Conservation (phyloP, 1,139 yeast genomes). For the Pichia sp. region DNA sequence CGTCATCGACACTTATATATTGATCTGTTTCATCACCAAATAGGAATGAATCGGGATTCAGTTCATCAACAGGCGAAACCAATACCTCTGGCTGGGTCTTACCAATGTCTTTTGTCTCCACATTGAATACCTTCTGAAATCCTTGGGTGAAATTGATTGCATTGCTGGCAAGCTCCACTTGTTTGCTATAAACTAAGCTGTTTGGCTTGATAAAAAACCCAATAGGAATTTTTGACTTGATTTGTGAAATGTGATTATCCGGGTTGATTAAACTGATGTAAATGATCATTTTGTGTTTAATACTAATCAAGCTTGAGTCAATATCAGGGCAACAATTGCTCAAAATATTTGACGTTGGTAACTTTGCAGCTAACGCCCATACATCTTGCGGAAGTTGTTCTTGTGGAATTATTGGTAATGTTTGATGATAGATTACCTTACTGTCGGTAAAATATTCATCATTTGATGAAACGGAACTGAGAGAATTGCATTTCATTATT, state of each 20-base stretch:
- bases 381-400: conserved; percentile 34
- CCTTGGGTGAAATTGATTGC: conserved; percentile 7
- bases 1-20: neutral
- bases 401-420: conserved; percentile 23
- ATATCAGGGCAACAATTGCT: conserved; percentile 49
- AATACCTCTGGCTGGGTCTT: conserved; percentile 5
- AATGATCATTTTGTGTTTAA: conserved; percentile 53
- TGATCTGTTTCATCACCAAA: conserved; percentile 3
- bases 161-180: neutral
- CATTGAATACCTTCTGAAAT: conserved; percentile 5
- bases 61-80: conserved; percentile 2
- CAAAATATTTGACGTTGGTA: conserved; percentile 44
- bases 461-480: conserved; percentile 8
- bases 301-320: conserved; percentile 40
- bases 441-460: conserved; percentile 34
- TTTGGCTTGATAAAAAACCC: conserved; percentile 32
- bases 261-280: conserved; percentile 48
- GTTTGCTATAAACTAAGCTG: conserved; percentile 2
- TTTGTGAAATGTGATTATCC: conserved; percentile 66
- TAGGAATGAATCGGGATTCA: conserved; percentile 11
- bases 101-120: neutral
- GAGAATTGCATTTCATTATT: conserved; percentile 37
- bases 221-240: conserved; percentile 68
- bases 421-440: conserved; percentile 29
- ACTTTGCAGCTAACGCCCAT: conserved; percentile 42